These are phyloP conservation scores for Apophysomyces trapeziformis DNA, from an alignment of 371 early-diverging fungal genomes.

Conservation along the genomic window DNA sequence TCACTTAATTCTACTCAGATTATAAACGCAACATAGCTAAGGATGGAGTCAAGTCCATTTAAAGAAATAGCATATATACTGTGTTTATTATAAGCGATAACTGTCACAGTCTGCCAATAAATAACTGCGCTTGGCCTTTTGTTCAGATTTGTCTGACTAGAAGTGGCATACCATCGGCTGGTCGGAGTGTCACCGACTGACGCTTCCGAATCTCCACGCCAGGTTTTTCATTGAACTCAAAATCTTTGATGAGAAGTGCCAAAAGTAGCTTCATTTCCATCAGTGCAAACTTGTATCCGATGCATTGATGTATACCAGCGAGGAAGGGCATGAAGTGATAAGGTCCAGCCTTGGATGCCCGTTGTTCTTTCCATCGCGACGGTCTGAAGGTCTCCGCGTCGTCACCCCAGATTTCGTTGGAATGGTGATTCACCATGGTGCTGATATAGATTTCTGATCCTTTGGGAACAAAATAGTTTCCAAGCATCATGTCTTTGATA, in stretches of 20 bases:
- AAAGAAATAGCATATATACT: no score
- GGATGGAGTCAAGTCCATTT: no score
- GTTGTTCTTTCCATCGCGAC: constrained; percentile 56
- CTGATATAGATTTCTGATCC: constrained; percentile 51
- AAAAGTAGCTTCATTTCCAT: constrained; percentile 46
- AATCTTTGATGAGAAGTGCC: constrained; percentile 35
- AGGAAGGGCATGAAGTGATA: constrained; percentile 67
- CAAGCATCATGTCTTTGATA: constrained; percentile 42
- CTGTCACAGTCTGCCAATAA: no score
- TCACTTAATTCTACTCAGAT: no score
- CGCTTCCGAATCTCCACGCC: constrained; percentile 30
- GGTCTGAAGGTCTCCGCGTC: constrained; percentile 69
- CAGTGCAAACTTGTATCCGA: constrained; percentile 47
- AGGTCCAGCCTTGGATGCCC: constrained; percentile 33
- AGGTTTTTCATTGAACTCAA: constrained; percentile 43
- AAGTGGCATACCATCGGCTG: constrained; percentile 42
- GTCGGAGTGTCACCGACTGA: constrained; percentile 43
- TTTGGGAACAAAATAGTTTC: constrained; percentile 54
- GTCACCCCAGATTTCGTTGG: constrained; percentile 63
- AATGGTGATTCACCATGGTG: constrained; percentile 51
- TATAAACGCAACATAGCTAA: no score
- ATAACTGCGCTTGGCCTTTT: no score
- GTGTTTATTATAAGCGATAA: no score
- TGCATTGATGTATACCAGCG: constrained; percentile 56
- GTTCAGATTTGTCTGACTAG: constrained; percentile 14